Conservation (phyloP, 2,329 filamentous ascomycete species). For the Cladorrhinum sp. region DNA sequence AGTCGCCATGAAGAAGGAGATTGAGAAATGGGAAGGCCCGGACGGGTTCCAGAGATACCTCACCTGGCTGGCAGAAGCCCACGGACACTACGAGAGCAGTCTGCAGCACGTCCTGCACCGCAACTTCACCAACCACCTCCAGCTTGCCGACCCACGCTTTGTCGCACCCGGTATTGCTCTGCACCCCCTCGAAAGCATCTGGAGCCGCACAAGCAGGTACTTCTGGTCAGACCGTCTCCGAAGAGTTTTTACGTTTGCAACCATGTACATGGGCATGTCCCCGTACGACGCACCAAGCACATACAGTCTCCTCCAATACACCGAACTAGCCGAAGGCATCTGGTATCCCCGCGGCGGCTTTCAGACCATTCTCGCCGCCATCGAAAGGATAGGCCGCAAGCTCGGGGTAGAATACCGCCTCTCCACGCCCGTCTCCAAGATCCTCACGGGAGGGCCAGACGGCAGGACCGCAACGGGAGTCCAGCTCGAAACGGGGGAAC, state of each 20-base stretch:
- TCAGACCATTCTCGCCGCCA: slow-evolving; percentile 59
- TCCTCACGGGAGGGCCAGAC: slow-evolving; percentile 49
- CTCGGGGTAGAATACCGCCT: slow-evolving; percentile 62
- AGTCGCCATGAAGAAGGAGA: slow-evolving; percentile 65
- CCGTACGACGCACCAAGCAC: slow-evolving; percentile 74
- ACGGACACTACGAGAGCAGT: slow-evolving; percentile 67
- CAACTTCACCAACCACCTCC: slow-evolving; percentile 61
- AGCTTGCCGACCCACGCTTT: slow-evolving; percentile 58
- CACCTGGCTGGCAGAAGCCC: slow-evolving; percentile 62
- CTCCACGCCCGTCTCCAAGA: slow-evolving; percentile 53
- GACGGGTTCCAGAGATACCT: slow-evolving; percentile 70
- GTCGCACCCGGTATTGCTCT: slow-evolving; percentile 56
- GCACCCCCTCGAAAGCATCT: slow-evolving; percentile 71
- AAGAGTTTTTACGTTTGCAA: slow-evolving; percentile 72
- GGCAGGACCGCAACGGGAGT: slow-evolving; percentile 51
- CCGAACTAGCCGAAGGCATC: slow-evolving; percentile 72
- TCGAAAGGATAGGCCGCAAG: slow-evolving; percentile 61
- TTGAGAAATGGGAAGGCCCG: slow-evolving; percentile 71
- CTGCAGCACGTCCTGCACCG: slow-evolving; percentile 62
- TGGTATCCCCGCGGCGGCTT: slow-evolving; percentile 74
- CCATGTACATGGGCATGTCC: slow-evolving; percentile 82
- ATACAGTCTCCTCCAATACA: slow-evolving; percentile 71
- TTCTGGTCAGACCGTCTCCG: slow-evolving; percentile 68
- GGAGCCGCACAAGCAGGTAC: slow-evolving; percentile 61
- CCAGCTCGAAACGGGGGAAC: slow-evolving; percentile 54